Percentiles rank a stretch among this genome's conserved stretches.
Evolutionary conservation across 2,329 filamentous ascomycete species (phyloP).

Genomic region (Aspergillus novoparasiticus): DNA sequence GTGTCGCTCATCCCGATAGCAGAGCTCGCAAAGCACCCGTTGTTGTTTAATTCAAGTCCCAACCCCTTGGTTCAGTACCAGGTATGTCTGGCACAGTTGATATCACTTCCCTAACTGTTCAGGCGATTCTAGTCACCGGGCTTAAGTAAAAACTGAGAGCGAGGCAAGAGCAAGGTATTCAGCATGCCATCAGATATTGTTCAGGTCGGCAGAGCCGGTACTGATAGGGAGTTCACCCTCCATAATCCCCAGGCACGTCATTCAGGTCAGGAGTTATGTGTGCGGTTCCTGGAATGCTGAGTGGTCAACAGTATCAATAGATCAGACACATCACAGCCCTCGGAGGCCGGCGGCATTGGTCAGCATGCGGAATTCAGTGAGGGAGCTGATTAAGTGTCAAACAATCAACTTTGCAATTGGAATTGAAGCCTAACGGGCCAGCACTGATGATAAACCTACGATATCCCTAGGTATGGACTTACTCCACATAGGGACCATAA

Average conservation of each 20-base stretch:
- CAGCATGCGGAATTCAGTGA: neutral
- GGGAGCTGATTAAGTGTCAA: no score
- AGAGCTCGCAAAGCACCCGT: no score
- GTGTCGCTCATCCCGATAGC: constrained; percentile 20
- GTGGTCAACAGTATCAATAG: neutral
- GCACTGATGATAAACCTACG: neutral
- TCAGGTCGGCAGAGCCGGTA: neutral
- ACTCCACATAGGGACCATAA: neutral
- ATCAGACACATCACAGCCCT: neutral
- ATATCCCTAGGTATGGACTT: neutral
- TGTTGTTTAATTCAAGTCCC: neutral
- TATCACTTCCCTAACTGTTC: neutral
- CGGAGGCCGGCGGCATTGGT: neutral
- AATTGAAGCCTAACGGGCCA: neutral
- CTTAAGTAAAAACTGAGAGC: neutral
- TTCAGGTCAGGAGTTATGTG: constrained; percentile 27
- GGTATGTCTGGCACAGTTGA: no score
- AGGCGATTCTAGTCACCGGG: neutral
- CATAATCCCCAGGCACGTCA: constrained; percentile 28
- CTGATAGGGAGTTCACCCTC: neutral
- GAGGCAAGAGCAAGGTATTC: neutral
- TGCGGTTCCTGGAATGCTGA: constrained; percentile 1
- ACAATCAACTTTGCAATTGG: no score
- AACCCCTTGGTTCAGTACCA: neutral
- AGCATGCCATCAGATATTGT: neutral